Conservation (phyloP, 495 filamentous ascomycete species). For the Penicillium malachiteum region DNA sequence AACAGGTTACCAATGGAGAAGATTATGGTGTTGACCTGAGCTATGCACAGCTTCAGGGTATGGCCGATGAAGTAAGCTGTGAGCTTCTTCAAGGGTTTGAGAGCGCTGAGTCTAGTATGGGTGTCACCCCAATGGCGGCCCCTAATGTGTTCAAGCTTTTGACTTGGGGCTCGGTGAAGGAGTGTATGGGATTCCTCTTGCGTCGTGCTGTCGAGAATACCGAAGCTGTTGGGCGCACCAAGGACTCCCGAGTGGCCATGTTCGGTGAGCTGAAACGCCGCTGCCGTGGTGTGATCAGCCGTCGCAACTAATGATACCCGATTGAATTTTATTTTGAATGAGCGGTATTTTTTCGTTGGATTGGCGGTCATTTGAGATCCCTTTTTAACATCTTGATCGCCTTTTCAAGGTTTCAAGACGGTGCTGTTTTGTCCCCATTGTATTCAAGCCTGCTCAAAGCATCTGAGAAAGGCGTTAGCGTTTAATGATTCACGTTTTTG, state of each 20-base stretch:
- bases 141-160: slow-evolving; percentile 82
- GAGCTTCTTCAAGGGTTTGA: slow-evolving; percentile 64
- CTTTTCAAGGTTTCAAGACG: too few relatives aligned
- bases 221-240: slow-evolving; percentile 78
- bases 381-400: too few relatives aligned
- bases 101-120: slow-evolving; percentile 22
- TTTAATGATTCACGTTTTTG: slow-evolving; percentile 13
- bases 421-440: slow-evolving; percentile 10
- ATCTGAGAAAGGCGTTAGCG: slow-evolving; percentile 33
- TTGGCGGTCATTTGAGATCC: too few relatives aligned
- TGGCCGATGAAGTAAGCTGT: slow-evolving; percentile 94
- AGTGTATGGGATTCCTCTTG: slow-evolving; percentile 92
- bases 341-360: too few relatives aligned
- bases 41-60: slow-evolving; percentile 91
- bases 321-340: background rate
- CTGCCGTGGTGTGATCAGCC: slow-evolving; percentile 43
- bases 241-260: slow-evolving; percentile 73
- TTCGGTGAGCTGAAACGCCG: slow-evolving; percentile 66
- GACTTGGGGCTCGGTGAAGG: slow-evolving; percentile 85
- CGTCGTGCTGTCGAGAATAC: slow-evolving; percentile 87
- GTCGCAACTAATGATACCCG: slow-evolving; percentile 7
- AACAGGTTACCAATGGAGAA: slow-evolving; percentile 46
- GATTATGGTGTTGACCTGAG: slow-evolving; percentile 58
- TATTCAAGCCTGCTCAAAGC: slow-evolving; percentile 17
- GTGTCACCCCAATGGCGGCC: slow-evolving; percentile 34